phyloP scores from a whole-genome alignment of 352 stramenopile genomes.

The Plasmopara muralis region DNA sequence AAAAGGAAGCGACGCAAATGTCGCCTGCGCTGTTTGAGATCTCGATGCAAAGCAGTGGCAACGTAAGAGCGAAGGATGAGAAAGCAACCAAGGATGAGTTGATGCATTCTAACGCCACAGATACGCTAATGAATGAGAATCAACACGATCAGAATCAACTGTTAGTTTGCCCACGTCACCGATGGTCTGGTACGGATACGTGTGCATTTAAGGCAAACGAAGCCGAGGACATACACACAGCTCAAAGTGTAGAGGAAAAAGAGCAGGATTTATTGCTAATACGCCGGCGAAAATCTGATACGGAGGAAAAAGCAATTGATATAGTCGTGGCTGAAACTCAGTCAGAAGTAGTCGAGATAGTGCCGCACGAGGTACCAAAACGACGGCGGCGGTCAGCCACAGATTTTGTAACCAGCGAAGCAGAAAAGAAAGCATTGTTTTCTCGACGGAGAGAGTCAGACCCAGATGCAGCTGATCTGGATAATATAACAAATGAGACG shows the following conservation, averaged over 20 bases:
- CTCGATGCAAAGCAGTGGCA: neutral
- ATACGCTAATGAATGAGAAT: conserved; percentile 3
- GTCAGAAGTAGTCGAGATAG: conserved; percentile 8
- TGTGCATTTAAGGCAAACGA: neutral
- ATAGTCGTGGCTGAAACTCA: conserved; percentile 13
- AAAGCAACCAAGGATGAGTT: neutral
- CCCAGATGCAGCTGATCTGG: neutral
- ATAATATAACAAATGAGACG: conserved; percentile 3
- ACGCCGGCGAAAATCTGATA: conserved; percentile 2
- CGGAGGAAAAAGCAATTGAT: conserved; percentile 4
- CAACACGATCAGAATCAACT: neutral
- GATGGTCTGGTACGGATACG: neutral
- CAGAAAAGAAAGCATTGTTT: neutral
- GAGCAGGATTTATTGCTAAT: neutral
- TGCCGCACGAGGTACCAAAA: conserved; percentile 4
- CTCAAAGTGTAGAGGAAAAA: neutral
- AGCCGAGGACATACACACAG: neutral
- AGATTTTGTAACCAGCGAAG: neutral
- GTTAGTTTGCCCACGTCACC: neutral
- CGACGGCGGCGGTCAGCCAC: conserved; percentile 3
- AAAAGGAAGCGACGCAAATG: conserved; percentile 11
- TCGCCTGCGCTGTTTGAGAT: conserved; percentile 28
- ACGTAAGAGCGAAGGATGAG: conserved; percentile 2
- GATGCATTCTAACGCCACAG: conserved; percentile 4
- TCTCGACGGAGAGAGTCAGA: neutral